Evolutionary conservation across 768 basidiomycete species (phyloP), one percentile per base, ranked within the genome.

Genomic region (Clitopilus hobsonii): DNA sequence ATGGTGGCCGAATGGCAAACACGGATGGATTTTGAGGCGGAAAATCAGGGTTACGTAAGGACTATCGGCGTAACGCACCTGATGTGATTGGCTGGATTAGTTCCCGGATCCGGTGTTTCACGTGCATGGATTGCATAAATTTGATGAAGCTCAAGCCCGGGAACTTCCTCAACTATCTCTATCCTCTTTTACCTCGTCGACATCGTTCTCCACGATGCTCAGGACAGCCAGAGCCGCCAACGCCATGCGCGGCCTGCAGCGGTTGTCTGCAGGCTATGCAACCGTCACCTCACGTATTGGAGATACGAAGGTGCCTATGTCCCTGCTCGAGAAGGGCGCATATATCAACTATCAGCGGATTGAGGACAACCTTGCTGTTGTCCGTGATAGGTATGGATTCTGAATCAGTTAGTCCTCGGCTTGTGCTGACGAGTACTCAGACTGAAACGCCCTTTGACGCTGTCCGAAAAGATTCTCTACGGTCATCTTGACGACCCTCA

Each of bases 331-430:
- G 71, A 84, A 86, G 67, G 83, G 78, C 62, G 85, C 83, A 41
- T 93, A 83, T 68, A 93, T 94, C 73, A 94, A 94, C 83, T 94
- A 94, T 72, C 92, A 94, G 74, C 88, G 95, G 56, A 98, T 98
- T 69, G 95, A 98, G 77, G 94, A 98, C 72, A 98, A 95, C 79
- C 88, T 98, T 58, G 85, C 81, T 61, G 70, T 96, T 67, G 84
- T 98, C 55, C 88, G 94, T 62, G 77, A 85, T 52, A 84, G 94
- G 94, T 94, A 30, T 52, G 53, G 38, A 48, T 45, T 51, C 16
- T 18, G 20, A 25, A 27, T 13, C 8, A 11, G 23, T n/a, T 45
- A 14, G 56, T 20, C 18, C 16, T 32, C 52, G 51, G 29, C 58
- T 65, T 51, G 53, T 14, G 22, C 49, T 28, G 49, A 32, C 24